phyloP scores from a whole-genome alignment of 495 filamentous ascomycete genomes.

The Chaetomidium leptoderma region DNA sequence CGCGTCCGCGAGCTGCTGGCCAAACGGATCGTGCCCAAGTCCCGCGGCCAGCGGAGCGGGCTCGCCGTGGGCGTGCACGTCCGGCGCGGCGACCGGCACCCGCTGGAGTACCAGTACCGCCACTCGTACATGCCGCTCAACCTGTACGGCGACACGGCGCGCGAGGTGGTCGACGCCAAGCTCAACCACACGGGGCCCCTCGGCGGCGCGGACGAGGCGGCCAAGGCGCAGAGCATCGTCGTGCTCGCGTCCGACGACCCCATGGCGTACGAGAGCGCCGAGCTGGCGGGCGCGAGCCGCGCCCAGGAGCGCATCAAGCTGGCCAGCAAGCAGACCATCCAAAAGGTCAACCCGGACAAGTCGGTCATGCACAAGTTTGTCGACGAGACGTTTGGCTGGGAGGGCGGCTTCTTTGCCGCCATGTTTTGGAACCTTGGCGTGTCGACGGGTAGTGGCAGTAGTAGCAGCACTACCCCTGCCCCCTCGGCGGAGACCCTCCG shows the following conservation, averaged over 20 bases:
- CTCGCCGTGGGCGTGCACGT: constrained; percentile 63
- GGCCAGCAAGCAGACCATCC: constrained; percentile 52
- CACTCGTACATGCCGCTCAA: constrained; percentile 65
- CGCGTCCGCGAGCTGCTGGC: constrained; percentile 47
- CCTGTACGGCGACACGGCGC: constrained; percentile 50
- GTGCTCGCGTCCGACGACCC: constrained; percentile 70
- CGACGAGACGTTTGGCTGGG: constrained; percentile 67
- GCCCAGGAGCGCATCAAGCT: constrained; percentile 65
- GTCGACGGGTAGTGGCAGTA: neutral
- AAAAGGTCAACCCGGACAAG: constrained; percentile 29
- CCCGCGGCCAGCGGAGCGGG: constrained; percentile 35
- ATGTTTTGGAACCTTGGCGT: constrained; percentile 65
- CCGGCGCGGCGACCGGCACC: constrained; percentile 67
- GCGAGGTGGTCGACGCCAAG: constrained; percentile 39
- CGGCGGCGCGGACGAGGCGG: constrained; percentile 29
- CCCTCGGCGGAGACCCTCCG: constrained; percentile 51
- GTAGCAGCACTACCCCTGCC: constrained; percentile 12
- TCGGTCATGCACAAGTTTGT: constrained; percentile 53
- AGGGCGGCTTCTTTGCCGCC: constrained; percentile 66
- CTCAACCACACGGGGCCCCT: constrained; percentile 34
- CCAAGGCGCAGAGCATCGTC: constrained; percentile 42
- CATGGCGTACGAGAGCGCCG: constrained; percentile 54
- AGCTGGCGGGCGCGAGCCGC: constrained; percentile 46
- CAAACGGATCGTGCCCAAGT: constrained; percentile 41
- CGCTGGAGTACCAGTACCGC: constrained; percentile 60